These are phyloP conservation scores for Pseudotsuga menziesii DNA, from an alignment of 75 land plant genomes.

Conservation along the genomic window DNA sequence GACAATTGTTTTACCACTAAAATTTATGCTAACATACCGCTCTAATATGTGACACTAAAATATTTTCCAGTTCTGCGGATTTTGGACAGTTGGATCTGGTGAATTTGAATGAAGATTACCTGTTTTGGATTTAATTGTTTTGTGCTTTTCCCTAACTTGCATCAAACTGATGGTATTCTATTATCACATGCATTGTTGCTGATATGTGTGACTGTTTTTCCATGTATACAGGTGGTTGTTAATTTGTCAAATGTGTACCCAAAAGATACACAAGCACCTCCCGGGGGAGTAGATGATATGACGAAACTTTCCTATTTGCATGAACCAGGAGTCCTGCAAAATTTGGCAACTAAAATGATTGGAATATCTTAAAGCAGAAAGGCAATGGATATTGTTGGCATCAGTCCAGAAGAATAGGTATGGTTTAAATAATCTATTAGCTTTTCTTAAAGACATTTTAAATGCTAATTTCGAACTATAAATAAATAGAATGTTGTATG, in stretches of 20 bases:
- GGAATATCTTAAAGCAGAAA: constrained; percentile 89
- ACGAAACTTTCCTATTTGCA: constrained; percentile 78
- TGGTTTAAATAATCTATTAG: background rate
- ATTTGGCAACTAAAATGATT: constrained; percentile 68
- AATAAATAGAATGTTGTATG: background rate
- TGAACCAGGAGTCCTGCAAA: constrained; percentile 76
- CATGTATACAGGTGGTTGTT: constrained; percentile 36
- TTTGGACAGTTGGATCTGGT: too few relatives aligned
- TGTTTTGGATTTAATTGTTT: background rate
- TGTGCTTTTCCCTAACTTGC: background rate
- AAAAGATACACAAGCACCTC: constrained; percentile 59
- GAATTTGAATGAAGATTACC: too few relatives aligned
- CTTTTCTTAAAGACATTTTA: background rate
- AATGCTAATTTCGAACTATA: background rate
- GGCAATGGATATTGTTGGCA: constrained; percentile 98
- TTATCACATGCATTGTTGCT: constrained; percentile 9
- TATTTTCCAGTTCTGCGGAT: too few relatives aligned
- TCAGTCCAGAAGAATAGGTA: constrained; percentile 87
- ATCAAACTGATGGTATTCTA: background rate
- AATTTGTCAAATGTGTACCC: constrained; percentile 47
- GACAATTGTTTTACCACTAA: too few relatives aligned
- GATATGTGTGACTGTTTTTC: background rate
- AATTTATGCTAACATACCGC: too few relatives aligned
- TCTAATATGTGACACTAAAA: too few relatives aligned
- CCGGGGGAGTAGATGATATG: constrained; percentile 82